Percentiles rank a stretch among this genome's conserved stretches.
Evolutionary conservation across 306 rosid genomes (phyloP).

Genomic region (Prosopis cineraria): DNA sequence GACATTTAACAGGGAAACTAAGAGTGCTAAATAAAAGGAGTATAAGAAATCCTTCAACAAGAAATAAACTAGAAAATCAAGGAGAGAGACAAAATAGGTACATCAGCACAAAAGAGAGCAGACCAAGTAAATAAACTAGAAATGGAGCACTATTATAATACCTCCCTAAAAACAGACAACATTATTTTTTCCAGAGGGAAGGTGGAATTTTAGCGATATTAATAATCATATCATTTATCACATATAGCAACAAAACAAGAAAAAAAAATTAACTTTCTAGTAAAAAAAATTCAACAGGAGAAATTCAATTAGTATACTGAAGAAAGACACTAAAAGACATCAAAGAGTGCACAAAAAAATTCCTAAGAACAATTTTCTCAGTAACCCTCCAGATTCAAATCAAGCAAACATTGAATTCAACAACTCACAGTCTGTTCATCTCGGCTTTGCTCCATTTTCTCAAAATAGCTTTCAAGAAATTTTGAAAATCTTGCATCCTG

Average conservation of each 20-base stretch:
- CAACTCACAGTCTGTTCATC: conserved; percentile 66
- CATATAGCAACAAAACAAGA: neutral
- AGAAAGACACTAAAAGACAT: neutral
- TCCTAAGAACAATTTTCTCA: neutral
- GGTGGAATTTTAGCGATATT: neutral
- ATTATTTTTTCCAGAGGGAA: neutral
- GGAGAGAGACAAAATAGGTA: too few species aligned
- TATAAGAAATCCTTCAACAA: too few species aligned
- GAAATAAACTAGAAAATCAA: too few species aligned
- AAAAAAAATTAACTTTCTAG: neutral
- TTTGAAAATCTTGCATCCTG: conserved; percentile 73
- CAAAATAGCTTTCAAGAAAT: conserved; percentile 55
- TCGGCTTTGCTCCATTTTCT: conserved; percentile 34
- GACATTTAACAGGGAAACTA: too few species aligned
- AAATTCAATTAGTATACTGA: neutral
- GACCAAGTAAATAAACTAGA: too few species aligned
- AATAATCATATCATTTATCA: neutral
- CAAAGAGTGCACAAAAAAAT: conserved; percentile 14
- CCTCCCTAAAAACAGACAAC: neutral
- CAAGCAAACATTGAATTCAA: conserved; percentile 8
- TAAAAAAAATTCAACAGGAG: neutral
- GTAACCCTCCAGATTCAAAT: conserved; percentile 17
- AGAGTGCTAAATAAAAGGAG: too few species aligned
- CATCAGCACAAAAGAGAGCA: too few species aligned
- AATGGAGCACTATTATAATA: neutral